Conservation (phyloP, 1,139 yeast species). For the Scheffersomyces parashehatae region DNA sequence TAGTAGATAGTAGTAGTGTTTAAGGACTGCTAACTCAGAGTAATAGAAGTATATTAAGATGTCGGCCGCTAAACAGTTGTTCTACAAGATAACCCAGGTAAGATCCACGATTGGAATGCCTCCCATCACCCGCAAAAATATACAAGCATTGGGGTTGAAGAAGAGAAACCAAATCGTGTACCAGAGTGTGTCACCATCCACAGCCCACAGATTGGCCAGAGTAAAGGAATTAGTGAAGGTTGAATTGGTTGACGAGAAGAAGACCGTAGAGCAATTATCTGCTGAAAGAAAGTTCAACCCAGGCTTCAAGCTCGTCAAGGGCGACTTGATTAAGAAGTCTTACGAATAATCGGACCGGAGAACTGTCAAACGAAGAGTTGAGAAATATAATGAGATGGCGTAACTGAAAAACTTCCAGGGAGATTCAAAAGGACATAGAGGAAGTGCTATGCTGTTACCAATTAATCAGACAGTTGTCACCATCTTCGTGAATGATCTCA, state of each 20-base stretch:
- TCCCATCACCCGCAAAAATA: conserved; percentile 60
- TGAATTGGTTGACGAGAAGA: conserved; percentile 61
- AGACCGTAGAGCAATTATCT: conserved; percentile 53
- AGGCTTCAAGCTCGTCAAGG: conserved; percentile 36
- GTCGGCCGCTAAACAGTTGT: conserved; percentile 17
- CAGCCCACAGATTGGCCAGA: conserved; percentile 81
- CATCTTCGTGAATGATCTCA: too few species aligned
- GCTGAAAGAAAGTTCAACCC: conserved; percentile 60
- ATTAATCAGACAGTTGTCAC: too few species aligned
- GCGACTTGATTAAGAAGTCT: neutral
- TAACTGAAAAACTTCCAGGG: too few species aligned
- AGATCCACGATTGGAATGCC: conserved; percentile 89
- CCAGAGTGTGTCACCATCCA: conserved; percentile 70
- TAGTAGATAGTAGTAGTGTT: neutral
- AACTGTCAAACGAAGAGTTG: neutral
- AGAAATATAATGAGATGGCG: too few species aligned
- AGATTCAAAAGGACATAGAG: too few species aligned
- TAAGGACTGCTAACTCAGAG: neutral
- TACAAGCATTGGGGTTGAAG: conserved; percentile 72
- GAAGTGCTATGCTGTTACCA: too few species aligned
- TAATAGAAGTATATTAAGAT: conserved; percentile 6
- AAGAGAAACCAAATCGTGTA: conserved; percentile 75
- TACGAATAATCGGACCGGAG: neutral
- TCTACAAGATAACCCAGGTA: conserved; percentile 68
- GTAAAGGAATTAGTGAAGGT: conserved; percentile 90